Conservation (phyloP, 2,329 filamentous ascomycete species). For the Monosporascus cannonballus region DNA sequence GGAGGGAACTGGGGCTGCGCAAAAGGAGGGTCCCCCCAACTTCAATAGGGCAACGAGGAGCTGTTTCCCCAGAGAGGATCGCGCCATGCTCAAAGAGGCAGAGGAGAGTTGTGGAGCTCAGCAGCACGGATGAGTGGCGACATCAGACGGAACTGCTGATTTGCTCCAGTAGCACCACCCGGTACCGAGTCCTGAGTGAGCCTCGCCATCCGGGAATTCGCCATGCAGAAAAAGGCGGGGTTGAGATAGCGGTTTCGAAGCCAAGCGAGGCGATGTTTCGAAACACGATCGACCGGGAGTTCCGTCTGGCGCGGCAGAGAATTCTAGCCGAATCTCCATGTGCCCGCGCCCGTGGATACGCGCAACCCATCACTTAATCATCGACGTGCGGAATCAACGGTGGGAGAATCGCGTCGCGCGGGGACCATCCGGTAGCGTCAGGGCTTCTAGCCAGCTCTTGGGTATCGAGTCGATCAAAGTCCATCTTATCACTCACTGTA, state of each 20-base stretch:
- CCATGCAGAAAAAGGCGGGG: background rate
- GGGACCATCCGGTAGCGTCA: no score
- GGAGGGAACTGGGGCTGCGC: no score
- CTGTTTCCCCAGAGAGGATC: background rate
- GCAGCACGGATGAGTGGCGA: background rate
- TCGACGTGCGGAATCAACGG: no score
- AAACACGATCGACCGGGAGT: constrained; percentile 1
- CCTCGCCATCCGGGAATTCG: background rate
- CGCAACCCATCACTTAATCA: no score
- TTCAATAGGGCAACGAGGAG: background rate
- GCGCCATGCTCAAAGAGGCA: background rate
- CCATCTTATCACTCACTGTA: background rate
- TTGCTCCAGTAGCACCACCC: background rate
- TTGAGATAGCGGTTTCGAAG: background rate
- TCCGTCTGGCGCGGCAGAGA: background rate
- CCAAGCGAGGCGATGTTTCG: background rate
- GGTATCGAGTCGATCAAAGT: background rate
- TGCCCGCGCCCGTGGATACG: background rate
- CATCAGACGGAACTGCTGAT: background rate
- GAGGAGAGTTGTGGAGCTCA: background rate
- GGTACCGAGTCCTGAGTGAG: background rate
- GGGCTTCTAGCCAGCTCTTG: no score
- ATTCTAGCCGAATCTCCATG: background rate
- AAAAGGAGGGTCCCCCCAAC: no score
- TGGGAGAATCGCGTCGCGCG: background rate